phyloP scores from a whole-genome alignment of 2,329 filamentous ascomycete genomes.

The Microdochium bolleyi region DNA sequence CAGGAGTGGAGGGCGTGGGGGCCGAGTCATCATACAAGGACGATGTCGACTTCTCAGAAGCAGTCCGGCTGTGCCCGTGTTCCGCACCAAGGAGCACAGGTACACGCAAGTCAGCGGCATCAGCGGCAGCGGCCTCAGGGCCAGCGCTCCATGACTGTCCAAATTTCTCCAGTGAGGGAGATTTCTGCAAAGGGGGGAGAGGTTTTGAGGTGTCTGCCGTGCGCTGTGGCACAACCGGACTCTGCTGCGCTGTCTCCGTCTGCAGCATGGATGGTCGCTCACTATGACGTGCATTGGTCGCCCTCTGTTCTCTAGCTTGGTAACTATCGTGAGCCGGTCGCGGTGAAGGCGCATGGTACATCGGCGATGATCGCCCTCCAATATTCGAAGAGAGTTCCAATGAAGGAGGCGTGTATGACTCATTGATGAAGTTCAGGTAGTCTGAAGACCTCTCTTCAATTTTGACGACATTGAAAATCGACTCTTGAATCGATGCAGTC shows the following conservation, averaged over 20 bases:
- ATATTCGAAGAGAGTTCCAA: slow-evolving; percentile 10
- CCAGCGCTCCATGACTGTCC: not conserved
- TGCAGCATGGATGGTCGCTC: not conserved
- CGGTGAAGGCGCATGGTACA: not conserved
- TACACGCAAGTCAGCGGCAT: not conserved
- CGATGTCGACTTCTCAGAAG: slow-evolving; percentile 29
- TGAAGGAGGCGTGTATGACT: slow-evolving; percentile 18
- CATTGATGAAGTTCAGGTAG: slow-evolving; percentile 19
- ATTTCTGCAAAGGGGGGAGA: not conserved
- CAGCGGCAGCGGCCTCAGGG: not conserved
- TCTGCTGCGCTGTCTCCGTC: not conserved
- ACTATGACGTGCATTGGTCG: not conserved
- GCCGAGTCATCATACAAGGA: slow-evolving; percentile 31
- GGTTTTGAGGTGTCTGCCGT: not conserved
- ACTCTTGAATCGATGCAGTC: not conserved
- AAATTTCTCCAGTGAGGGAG: not conserved
- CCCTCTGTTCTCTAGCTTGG: not conserved
- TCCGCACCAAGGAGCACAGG: slow-evolving; percentile 10
- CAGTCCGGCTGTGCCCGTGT: slow-evolving; percentile 18
- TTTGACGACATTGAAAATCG: slow-evolving; percentile 5
- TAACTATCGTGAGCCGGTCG: not conserved
- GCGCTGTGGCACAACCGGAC: not conserved
- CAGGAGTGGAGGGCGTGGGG: slow-evolving; percentile 25
- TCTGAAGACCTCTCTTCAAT: slow-evolving; percentile 14
- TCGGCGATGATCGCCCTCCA: not conserved